Conservation (phyloP, 1,139 yeast species). For the Debaryomyces psychrophilus region DNA sequence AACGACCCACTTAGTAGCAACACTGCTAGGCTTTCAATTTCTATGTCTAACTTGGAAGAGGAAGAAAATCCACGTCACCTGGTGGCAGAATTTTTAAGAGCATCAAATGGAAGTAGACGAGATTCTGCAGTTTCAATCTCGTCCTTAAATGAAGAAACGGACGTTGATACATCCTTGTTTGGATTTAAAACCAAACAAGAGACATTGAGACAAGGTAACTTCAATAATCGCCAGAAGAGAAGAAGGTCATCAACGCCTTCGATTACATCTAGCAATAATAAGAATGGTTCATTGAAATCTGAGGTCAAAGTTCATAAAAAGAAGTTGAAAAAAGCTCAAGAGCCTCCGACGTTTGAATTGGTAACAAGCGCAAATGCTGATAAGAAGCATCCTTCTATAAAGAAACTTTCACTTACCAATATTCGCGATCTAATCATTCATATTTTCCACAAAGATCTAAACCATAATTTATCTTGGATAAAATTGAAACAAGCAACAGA, state of each 20-base stretch:
- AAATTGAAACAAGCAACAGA: constrained; percentile 27
- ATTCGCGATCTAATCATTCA: constrained; percentile 57
- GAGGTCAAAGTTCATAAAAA: constrained; percentile 34
- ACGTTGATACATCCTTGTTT: constrained; percentile 9
- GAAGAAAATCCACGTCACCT: constrained; percentile 22
- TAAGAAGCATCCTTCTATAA: constrained; percentile 13
- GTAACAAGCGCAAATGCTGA: constrained; percentile 18
- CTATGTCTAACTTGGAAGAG: constrained; percentile 24
- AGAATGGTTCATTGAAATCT: constrained; percentile 14
- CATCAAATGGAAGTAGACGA: constrained; percentile 17
- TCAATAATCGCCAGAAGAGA: constrained; percentile 29
- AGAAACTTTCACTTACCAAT: constrained; percentile 40
- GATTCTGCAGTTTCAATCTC: constrained; percentile 32
- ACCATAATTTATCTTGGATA: constrained; percentile 42
- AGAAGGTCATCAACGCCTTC: constrained; percentile 47
- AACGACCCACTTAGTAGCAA: constrained; percentile 26
- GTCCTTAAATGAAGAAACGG: constrained; percentile 23
- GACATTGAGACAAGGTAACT: constrained; percentile 16
- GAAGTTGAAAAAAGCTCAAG: constrained; percentile 37
- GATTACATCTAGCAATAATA: constrained; percentile 14
- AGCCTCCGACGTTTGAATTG: constrained; percentile 30
- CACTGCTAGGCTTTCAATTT: constrained; percentile 34
- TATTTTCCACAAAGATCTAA: constrained; percentile 40
- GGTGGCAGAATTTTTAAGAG: constrained; percentile 21
- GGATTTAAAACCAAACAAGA: constrained; percentile 9